phyloP scores from a whole-genome alignment of 192 early-diverging fungal species.

The Ambispora gerdemannii region DNA sequence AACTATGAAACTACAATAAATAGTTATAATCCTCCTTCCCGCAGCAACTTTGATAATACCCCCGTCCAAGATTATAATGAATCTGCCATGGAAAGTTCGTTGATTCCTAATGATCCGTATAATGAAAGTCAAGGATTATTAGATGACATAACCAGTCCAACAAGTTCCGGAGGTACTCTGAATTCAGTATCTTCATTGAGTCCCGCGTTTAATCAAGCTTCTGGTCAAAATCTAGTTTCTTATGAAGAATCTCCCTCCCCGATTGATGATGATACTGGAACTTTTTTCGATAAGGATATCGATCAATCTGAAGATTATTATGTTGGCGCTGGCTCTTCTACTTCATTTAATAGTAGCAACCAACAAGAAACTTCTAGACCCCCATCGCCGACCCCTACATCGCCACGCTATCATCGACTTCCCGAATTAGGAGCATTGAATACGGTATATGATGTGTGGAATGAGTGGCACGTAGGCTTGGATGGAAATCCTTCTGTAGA shows the following conservation, averaged over 20 bases:
- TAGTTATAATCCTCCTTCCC: background rate
- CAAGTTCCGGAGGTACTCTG: background rate
- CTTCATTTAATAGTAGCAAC: conserved; percentile 6
- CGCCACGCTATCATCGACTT: conserved; percentile 6
- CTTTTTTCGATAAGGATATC: background rate
- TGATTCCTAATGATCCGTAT: no score
- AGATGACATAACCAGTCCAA: background rate
- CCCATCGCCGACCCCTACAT: background rate
- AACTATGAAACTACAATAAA: background rate
- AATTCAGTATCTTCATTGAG: background rate
- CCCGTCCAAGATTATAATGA: background rate
- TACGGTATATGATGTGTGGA: conserved; percentile 26
- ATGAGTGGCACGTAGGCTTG: conserved; percentile 22
- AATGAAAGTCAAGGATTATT: background rate
- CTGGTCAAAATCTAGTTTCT: background rate
- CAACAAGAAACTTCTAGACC: background rate
- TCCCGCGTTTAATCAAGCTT: background rate
- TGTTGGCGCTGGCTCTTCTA: background rate
- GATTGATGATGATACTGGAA: background rate
- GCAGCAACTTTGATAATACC: background rate
- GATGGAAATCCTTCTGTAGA: conserved; percentile 22
- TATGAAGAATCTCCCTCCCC: background rate
- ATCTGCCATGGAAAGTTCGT: background rate
- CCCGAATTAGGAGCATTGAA: conserved; percentile 13
- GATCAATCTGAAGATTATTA: background rate